Conservation (phyloP, 129 eudicot genomes). For the Tagetes erecta region DNA sequence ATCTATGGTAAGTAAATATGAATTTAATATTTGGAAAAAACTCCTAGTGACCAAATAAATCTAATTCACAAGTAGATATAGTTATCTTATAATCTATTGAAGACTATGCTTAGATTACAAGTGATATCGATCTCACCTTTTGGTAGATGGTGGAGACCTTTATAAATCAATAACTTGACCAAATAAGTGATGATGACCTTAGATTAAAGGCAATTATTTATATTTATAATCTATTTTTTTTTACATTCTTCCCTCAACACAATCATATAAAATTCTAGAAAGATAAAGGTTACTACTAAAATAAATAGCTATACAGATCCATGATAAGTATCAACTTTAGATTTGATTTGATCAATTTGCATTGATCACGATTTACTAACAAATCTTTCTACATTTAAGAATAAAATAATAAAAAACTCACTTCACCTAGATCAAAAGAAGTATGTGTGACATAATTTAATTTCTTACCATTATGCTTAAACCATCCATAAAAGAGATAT, state of each 20-base stretch:
- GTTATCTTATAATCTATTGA: neutral
- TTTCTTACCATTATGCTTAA: no score
- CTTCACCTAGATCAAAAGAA: no score
- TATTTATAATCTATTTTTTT: no score
- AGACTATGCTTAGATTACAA: constrained; percentile 19
- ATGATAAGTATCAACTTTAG: constrained; percentile 4
- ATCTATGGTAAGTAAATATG: no score
- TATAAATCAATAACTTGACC: constrained; percentile 25
- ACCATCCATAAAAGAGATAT: no score
- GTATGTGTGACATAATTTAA: no score
- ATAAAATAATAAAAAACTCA: neutral
- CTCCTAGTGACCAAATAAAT: neutral
- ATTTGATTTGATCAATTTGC: constrained; percentile 4
- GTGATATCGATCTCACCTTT: constrained; percentile 17
- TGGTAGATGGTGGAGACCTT: constrained; percentile 18
- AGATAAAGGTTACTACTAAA: no score
- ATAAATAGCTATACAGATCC: no score
- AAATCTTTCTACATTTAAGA: neutral
- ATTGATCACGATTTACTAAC: neutral
- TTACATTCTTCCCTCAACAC: neutral
- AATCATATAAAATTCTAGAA: neutral
- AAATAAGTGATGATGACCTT: constrained; percentile 10
- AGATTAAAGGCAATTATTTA: neutral
- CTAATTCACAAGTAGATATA: neutral
- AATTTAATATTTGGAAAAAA: no score